Conservation (phyloP, 106 monocot species). For the Dioscorea dumetorum region DNA sequence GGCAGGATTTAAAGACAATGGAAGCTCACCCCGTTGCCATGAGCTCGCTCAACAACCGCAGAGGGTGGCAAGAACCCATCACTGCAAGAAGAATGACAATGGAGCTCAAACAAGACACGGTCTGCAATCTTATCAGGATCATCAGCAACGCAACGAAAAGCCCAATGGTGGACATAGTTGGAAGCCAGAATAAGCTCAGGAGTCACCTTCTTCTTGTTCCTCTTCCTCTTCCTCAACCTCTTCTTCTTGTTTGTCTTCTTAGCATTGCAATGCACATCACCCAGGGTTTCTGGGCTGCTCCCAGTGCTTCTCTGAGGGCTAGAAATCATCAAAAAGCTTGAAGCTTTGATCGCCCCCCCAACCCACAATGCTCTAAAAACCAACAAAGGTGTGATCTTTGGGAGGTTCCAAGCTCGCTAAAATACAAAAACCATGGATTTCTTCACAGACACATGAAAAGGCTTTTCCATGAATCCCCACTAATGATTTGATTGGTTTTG, state of each 20-base stretch:
- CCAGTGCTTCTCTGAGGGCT: background rate
- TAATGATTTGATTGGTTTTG: too few relatives aligned
- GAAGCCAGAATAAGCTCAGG: constrained; percentile 25
- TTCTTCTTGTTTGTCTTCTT: constrained; percentile 5
- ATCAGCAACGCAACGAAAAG: background rate
- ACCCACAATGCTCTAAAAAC: too few relatives aligned
- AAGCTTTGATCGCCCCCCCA: too few relatives aligned
- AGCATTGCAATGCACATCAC: background rate
- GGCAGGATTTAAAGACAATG: background rate
- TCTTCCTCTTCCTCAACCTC: constrained; percentile 15
- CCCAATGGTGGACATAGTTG: constrained; percentile 32
- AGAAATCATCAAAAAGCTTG: background rate
- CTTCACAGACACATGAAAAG: too few relatives aligned
- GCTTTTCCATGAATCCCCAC: too few relatives aligned
- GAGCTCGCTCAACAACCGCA: constrained; percentile 44
- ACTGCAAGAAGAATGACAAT: constrained; percentile 40
- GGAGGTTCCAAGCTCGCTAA: too few relatives aligned
- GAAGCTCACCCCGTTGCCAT: constrained; percentile 36
- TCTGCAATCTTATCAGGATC: background rate
- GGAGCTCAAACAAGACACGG: constrained; percentile 36
- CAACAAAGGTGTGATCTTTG: too few relatives aligned
- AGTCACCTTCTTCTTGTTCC: constrained; percentile 19
- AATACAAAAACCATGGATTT: too few relatives aligned
- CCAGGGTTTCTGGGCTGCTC: background rate
- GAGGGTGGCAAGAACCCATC: constrained; percentile 49